Base-by-base conservation (phyloP, 1,284 basidiomycete species). In the Cronartium ribicola region DNA sequence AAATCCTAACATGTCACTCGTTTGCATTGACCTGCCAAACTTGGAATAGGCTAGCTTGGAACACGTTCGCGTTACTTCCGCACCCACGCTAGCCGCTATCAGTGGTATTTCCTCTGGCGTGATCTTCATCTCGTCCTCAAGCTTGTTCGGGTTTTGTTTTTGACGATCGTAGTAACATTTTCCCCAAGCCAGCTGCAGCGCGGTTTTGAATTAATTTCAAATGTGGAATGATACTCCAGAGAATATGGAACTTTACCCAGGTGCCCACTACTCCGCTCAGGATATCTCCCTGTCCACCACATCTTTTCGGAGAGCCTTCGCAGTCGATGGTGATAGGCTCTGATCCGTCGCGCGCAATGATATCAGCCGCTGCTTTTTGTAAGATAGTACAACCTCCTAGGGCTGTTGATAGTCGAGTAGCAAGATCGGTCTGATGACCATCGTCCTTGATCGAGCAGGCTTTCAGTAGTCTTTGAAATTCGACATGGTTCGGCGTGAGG, bases 401-500 rank as follows among this genome's bases (percentile, higher is more conserved):
- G 1, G 84, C 84, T 59, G 84, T 84, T 6, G 94, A 91, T 22
- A 98, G 80, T 43, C 78, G 83, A 36, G 86, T 82, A 86, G 91
- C 77, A 81, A 86, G 80, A 83, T 83, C 70, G 78, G 81, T 55
- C 81, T 86, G 11, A 82, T 84, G 39, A 83, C 82, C 20, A 83
- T 0, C 78, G 78, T 36, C 80, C 70, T 75, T 84, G 20, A 84
- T 87, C 75, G 67, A 88, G 91, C 66, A 90, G 83, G 75, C 86
- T 86, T 72, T 92, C 87, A 88, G 89, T 39, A 98, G 82, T 11
- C 94, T 85, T 78, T 88, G 88, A 82, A 98, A 98, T 81, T 98
- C 95, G 76, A 92, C 90, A 11, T 96, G 87, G 78, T 98, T 98
- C 0, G 96, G 95, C 0, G 96, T 98, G 57, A 98, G 83, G 39